Conservation (phyloP, 2,329 filamentous ascomycete genomes). For the Lachnellula subtilissima region DNA sequence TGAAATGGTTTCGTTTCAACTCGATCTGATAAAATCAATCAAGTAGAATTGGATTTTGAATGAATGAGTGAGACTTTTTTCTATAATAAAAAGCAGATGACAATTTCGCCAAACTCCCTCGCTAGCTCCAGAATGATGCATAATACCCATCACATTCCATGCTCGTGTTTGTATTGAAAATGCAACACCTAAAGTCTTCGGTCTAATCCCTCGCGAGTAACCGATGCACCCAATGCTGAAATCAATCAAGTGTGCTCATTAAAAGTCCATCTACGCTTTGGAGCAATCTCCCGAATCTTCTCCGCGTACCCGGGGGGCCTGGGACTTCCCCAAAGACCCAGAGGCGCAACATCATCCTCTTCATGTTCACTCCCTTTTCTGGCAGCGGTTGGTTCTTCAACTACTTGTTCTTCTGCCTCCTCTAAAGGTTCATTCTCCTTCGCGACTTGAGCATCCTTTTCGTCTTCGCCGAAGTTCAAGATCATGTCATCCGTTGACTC, state of each 20-base stretch:
- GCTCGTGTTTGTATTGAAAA: neutral
- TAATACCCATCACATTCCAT: too few species aligned
- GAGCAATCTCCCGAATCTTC: constrained; percentile 41
- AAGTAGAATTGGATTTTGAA: too few species aligned
- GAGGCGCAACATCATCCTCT: constrained; percentile 34
- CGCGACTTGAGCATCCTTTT: neutral
- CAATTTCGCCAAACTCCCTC: too few species aligned
- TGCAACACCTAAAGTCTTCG: neutral
- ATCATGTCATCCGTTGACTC: constrained; percentile 36
- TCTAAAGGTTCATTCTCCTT: neutral
- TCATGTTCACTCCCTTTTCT: constrained; percentile 11
- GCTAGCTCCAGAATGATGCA: too few species aligned
- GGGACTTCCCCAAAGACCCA: constrained; percentile 43
- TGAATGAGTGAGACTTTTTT: too few species aligned
- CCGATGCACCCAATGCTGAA: neutral
- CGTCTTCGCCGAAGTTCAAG: constrained; percentile 45
- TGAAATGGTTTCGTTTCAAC: too few species aligned
- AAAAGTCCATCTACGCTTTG: constrained; percentile 53
- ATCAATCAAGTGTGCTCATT: constrained; percentile 36
- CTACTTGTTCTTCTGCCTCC: neutral
- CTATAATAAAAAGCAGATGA: too few species aligned
- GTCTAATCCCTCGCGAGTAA: neutral
- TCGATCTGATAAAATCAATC: too few species aligned
- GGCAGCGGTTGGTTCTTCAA: constrained; percentile 3
- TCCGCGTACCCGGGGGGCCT: constrained; percentile 43